A percentile compares a stretch with the other conserved stretches of the same genome.
Conservation (phyloP, 2,329 filamentous ascomycete species). For the Waltergamsia citrina region DNA sequence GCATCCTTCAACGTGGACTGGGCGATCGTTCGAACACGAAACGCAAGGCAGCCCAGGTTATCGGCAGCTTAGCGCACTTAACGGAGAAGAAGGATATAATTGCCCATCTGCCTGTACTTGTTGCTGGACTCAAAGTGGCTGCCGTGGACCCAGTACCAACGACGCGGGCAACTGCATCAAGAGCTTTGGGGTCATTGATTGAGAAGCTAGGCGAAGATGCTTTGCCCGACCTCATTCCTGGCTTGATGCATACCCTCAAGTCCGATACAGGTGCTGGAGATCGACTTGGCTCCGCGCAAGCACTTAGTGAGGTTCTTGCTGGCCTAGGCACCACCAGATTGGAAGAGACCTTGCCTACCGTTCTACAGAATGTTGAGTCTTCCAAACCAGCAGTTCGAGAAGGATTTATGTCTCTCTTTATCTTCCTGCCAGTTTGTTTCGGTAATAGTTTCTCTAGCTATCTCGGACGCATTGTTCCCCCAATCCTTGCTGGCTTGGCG, state of each 20-base stretch:
- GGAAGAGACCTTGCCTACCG: conserved; percentile 92
- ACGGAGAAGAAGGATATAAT: conserved; percentile 93
- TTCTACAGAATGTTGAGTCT: conserved; percentile 91
- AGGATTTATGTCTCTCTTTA: conserved; percentile 99
- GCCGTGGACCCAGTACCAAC: conserved; percentile 94
- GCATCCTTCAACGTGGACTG: conserved; percentile 88
- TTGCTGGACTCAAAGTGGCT: conserved; percentile 80
- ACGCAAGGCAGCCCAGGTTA: conserved; percentile 92
- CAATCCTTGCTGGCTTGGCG: conserved; percentile 86
- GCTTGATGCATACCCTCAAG: conserved; percentile 94
- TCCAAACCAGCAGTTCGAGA: conserved; percentile 84
- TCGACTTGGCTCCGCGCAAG: conserved; percentile 90
- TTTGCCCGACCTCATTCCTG: conserved; percentile 91
- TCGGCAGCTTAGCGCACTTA: conserved; percentile 92
- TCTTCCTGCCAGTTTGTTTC: conserved; percentile 97
- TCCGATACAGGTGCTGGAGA: conserved; percentile 95
- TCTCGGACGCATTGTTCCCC: conserved; percentile 87
- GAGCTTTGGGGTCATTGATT: conserved; percentile 90
- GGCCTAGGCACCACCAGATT: conserved; percentile 85
- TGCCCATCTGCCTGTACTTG: conserved; percentile 81
- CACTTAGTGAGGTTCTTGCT: conserved; percentile 90
- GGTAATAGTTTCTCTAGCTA: conserved; percentile 98
- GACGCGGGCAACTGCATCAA: conserved; percentile 90
- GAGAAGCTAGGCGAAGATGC: conserved; percentile 98
- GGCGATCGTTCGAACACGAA: conserved; percentile 90